These are phyloP conservation scores for Knufia petricola DNA, from an alignment of 2,329 filamentous ascomycete species.

Conservation along the genomic window DNA sequence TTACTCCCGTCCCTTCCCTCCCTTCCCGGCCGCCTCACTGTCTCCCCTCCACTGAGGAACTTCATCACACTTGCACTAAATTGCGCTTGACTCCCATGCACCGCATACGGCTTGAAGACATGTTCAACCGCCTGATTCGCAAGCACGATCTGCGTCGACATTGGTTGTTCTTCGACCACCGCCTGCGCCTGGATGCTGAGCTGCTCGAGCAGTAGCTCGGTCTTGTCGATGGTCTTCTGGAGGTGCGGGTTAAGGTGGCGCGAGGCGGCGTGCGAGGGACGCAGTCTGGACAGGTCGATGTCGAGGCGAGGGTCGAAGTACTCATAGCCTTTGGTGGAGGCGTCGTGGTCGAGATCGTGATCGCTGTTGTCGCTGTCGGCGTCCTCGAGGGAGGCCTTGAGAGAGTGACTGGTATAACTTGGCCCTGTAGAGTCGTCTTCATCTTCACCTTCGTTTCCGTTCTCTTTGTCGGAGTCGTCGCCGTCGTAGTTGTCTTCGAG, in stretches of 20 bases:
- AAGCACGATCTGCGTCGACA: conserved; percentile 16
- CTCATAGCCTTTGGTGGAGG: background rate
- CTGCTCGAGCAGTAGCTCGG: background rate
- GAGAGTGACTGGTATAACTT: background rate
- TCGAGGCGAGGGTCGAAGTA: conserved; percentile 11
- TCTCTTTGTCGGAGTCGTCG: background rate
- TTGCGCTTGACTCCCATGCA: conserved; percentile 17
- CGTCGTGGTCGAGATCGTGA: background rate
- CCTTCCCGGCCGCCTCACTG: conserved; percentile 8
- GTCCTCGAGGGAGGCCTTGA: background rate
- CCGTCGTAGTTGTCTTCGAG: conserved; percentile 8
- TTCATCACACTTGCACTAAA: conserved; percentile 14
- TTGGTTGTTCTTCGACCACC: conserved; percentile 14
- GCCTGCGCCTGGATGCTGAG: conserved; percentile 16
- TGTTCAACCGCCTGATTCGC: conserved; percentile 10
- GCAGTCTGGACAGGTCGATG: conserved; percentile 9
- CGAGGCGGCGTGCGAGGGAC: background rate
- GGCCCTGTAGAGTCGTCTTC: background rate
- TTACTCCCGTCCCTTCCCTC: conserved; percentile 5
- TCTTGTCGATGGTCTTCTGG: background rate
- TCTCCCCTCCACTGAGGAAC: conserved; percentile 12
- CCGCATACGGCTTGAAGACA: conserved; percentile 17
- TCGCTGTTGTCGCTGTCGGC: background rate
- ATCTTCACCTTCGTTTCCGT: too few species aligned
- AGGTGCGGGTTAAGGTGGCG: conserved; percentile 1